phyloP scores from a whole-genome alignment of 257 asterid species.

The Ophiorrhiza pumila region DNA sequence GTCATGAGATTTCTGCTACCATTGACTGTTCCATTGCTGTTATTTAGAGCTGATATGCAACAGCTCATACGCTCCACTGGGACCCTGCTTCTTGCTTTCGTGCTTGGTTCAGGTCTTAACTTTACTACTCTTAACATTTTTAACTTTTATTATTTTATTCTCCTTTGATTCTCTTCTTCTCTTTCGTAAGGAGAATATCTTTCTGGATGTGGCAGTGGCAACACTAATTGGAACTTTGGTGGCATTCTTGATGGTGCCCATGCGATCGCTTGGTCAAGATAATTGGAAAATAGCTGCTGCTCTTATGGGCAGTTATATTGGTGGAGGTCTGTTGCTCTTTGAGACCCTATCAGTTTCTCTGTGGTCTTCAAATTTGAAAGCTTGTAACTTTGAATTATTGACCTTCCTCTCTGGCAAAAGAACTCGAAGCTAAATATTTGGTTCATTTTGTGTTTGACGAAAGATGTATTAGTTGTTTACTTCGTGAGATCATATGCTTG shows the following conservation, averaged over 20 bases:
- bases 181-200: no score
- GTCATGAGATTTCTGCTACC: conserved; percentile 74
- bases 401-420: background rate
- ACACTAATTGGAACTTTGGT: conserved; percentile 60
- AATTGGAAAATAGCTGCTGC: conserved; percentile 88
- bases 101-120: conserved; percentile 68
- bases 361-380: background rate
- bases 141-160: background rate
- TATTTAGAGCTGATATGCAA: conserved; percentile 69
- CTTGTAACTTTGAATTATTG: background rate
- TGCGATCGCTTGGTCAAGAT: conserved; percentile 80
- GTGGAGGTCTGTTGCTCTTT: conserved; percentile 58
- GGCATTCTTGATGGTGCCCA: conserved; percentile 73
- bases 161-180: background rate
- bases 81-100: conserved; percentile 68
- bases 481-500: background rate
- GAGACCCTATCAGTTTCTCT: background rate
- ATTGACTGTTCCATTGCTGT: conserved; percentile 63
- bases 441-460: background rate
- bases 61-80: conserved; percentile 59
- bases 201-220: conserved; percentile 58
- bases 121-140: background rate
- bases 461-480: background rate
- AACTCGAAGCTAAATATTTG: background rate
- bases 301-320: conserved; percentile 90